Evolutionary conservation across 257 asterid species (phyloP).

Genomic region (Paulownia fortunei): DNA sequence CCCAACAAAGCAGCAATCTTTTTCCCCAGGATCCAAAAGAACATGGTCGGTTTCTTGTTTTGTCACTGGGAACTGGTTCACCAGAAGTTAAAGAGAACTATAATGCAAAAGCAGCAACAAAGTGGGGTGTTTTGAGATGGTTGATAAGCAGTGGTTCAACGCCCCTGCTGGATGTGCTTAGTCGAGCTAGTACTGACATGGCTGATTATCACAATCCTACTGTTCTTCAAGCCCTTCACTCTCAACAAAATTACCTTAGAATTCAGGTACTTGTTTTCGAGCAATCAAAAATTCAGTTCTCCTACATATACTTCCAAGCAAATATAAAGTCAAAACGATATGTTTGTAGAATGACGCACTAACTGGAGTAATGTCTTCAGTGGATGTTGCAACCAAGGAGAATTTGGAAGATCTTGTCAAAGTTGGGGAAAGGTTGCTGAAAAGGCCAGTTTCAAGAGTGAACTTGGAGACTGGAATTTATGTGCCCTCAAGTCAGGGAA

Average conservation of each 20-base stretch:
- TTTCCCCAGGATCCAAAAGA: conserved; percentile 34
- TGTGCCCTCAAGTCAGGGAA: conserved; percentile 19
- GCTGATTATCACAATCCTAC: conserved; percentile 46
- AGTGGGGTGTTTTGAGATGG: conserved; percentile 31
- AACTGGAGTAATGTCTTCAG: conserved; percentile 39
- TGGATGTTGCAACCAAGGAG: conserved; percentile 48
- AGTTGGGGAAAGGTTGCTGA: conserved; percentile 43
- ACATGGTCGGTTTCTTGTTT: conserved; percentile 41
- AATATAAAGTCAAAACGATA: neutral
- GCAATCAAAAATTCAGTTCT: neutral
- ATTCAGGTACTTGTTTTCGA: conserved; percentile 45
- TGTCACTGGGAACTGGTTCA: conserved; percentile 54
- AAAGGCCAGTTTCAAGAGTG: conserved; percentile 49
- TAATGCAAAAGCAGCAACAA: conserved; percentile 5
- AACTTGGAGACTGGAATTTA: conserved; percentile 39
- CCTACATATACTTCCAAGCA: too few species aligned
- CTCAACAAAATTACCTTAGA: conserved; percentile 19
- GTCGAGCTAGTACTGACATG: conserved; percentile 54
- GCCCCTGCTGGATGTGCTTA: neutral
- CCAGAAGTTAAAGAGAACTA: conserved; percentile 32
- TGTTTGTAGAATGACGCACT: conserved; percentile 43
- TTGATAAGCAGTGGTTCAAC: neutral
- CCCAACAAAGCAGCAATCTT: conserved; percentile 25
- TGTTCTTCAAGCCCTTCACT: conserved; percentile 41
- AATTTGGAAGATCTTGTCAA: conserved; percentile 44